phyloP scores from a whole-genome alignment of 257 asterid species.

The Jaltomata sinuosa region DNA sequence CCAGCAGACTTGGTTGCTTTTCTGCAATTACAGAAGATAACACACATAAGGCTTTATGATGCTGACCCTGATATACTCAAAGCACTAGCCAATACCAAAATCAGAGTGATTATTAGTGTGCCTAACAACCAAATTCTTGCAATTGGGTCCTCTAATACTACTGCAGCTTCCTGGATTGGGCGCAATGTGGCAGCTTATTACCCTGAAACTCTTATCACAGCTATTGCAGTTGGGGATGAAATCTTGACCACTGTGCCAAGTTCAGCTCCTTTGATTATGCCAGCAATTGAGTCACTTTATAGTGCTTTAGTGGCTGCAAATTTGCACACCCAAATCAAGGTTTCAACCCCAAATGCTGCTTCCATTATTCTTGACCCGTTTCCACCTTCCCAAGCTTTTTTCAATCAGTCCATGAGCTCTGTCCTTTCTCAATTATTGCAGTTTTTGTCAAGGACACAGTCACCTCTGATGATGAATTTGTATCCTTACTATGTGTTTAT shows the following conservation, averaged over 20 bases:
- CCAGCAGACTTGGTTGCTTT: constrained; percentile 63
- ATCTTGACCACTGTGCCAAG: constrained; percentile 72
- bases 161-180: constrained; percentile 92
- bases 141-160: constrained; percentile 88
- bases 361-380: constrained; percentile 75
- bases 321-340: constrained; percentile 67
- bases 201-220: constrained; percentile 77
- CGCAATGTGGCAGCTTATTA: constrained; percentile 79
- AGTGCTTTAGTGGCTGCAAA: constrained; percentile 80
- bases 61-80: constrained; percentile 63
- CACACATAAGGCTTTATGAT: constrained; percentile 82
- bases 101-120: constrained; percentile 73
- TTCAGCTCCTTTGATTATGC: constrained; percentile 79
- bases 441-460: constrained; percentile 66
- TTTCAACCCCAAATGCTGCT: constrained; percentile 81
- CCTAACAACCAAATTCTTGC: constrained; percentile 95
- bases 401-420: constrained; percentile 63
- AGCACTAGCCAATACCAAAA: constrained; percentile 76
- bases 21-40: constrained; percentile 64
- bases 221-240: constrained; percentile 89
- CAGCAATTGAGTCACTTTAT: constrained; percentile 89
- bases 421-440: constrained; percentile 54
- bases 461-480: constrained; percentile 97
- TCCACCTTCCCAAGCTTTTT: constrained; percentile 94
- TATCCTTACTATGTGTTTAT: constrained; percentile 93